Evolutionary conservation across 1,284 basidiomycete species (phyloP), one percentile per base, ranked within the genome.

Genomic region (Cryptococcus sp.): DNA sequence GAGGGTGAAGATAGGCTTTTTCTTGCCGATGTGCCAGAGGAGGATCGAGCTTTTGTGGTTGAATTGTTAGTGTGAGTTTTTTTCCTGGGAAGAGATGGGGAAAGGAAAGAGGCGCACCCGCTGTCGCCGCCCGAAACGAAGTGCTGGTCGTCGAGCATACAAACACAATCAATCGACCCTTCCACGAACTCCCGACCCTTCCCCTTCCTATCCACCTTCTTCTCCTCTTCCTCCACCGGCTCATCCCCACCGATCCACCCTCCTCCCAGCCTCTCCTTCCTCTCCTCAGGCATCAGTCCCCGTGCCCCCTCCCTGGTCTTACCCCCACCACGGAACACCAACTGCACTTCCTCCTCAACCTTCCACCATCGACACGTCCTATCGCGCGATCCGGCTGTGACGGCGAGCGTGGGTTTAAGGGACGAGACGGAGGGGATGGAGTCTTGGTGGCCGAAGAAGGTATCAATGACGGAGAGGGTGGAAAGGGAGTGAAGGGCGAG

Each of bases 371-470:
- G 83, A 62, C 87, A 84, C 0, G 93, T 96, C 66, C 92, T 88
- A 79, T 99, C 95, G 24, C 93, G 80, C 1, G 87, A 89, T 11
- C 96, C 95, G 0, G 88, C 88, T 38, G 87, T 92, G 9, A 98
- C 85, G 9, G 88, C 90, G 0, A 87, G 85, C 68, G 97, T 92
- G 3, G 85, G 85, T 28, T 88, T 84, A 5, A 98, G 82, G 1
- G 89, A 82, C 62, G 93, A 89, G 1, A 99, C 73, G 4, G 81
- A 80, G 12, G 89, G 79, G 23, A 96, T 85, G 21, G 85, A 82
- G 70, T 98, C 95, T 79, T 98, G 96, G 72, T 99, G 95, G 1
- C 95, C 95, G 71, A 97, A 99, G 8, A 98, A 81, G 12, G 95
- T 98, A 74, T 99, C 96, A 56, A 98, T 87, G 70, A 95, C 94